Evolutionary conservation across 2,329 filamentous ascomycete genomes (phyloP), one percentile per base, ranked within the genome.

Genomic region (Aspergillus fumigatus): DNA sequence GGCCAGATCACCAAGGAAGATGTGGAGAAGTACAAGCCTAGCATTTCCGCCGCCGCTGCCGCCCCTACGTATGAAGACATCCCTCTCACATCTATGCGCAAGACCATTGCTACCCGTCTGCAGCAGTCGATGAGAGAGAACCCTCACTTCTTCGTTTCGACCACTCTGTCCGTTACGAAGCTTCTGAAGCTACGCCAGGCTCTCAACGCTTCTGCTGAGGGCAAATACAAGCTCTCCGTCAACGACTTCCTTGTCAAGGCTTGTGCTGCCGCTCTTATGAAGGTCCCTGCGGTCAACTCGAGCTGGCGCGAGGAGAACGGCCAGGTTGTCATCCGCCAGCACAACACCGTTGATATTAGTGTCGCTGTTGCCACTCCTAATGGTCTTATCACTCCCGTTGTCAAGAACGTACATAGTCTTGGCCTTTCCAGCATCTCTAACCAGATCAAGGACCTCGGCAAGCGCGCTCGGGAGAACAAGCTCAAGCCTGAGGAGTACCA

Each of bases 161-260:
- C 91, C 69, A 86, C 86, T 67, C 84, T 99, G 72, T 97, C 93
- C 57, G 94, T 99, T 63, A 84, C 82, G 76, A 97, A 97, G 85
- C 89, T 99, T 50, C 82, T 96, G 70, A 97, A 97, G 83, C 92
- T 99, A 68, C 92, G 94, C 70, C 85, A 90, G 79, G 92, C 93
- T 57, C 86, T 99, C 65, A 99, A 99, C 81, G 85, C 86, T 72
- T 87, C 89, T 11, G 82, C 90, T 50, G 88, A 96, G 61, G 94
- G 93, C 79, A 87, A 92, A 78, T 99, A 96, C 86, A 99, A 97
- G 86, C 89, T 99, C 58, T 97, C 92, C n/a, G 91, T 99, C 79
- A 99, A 99, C 79, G 94, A 99, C 79, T 96, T 99, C 84, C 83
- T 99, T 62, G 91, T 99, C 84, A 99, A 99, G 85, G 94, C 93